A percentile compares a stretch with the other conserved stretches of the same genome.
phyloP scores from a whole-genome alignment of 2,329 filamentous ascomycete genomes.

The Lecanoromycetidae sp. region DNA sequence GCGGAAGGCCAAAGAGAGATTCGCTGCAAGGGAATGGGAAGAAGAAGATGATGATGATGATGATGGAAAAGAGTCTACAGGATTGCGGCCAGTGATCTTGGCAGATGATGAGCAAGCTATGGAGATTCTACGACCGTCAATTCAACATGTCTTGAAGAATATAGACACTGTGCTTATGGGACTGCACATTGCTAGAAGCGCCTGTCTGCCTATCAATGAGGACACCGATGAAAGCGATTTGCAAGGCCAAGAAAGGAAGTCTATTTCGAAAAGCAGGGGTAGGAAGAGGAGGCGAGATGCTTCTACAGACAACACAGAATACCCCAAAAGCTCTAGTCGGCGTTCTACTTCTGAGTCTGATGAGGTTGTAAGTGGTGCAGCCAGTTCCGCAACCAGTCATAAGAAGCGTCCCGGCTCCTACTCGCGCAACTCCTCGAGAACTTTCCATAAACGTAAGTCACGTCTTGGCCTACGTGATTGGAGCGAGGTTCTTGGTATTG shows the following conservation, averaged over 20 bases:
- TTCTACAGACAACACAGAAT: neutral
- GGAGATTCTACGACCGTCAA: constrained; percentile 52
- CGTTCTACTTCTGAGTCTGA: neutral
- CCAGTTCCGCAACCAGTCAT: neutral
- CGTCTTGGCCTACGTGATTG: constrained; percentile 52
- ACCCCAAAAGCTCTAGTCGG: neutral
- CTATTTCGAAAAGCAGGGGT: constrained; percentile 18
- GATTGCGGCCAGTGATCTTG: constrained; percentile 43
- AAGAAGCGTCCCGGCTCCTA: neutral
- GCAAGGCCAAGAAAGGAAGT: neutral
- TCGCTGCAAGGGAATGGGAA: constrained; percentile 30
- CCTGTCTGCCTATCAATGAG: constrained; percentile 24
- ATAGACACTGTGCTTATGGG: constrained; percentile 58
- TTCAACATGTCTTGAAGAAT: constrained; percentile 56
- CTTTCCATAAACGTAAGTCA: constrained; percentile 2
- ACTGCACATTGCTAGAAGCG: constrained; percentile 55
- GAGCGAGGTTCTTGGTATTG: constrained; percentile 72
- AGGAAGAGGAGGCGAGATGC: constrained; percentile 22
- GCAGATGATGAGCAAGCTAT: constrained; percentile 60
- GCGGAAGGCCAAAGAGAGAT: constrained; percentile 55
- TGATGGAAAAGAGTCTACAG: constrained; percentile 14
- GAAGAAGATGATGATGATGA: neutral
- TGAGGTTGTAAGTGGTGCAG: neutral
- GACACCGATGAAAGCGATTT: constrained; percentile 20
- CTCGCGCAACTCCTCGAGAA: neutral